Base-by-base conservation (phyloP, 768 basidiomycete genomes). In the Mrakia blollopis region DNA sequence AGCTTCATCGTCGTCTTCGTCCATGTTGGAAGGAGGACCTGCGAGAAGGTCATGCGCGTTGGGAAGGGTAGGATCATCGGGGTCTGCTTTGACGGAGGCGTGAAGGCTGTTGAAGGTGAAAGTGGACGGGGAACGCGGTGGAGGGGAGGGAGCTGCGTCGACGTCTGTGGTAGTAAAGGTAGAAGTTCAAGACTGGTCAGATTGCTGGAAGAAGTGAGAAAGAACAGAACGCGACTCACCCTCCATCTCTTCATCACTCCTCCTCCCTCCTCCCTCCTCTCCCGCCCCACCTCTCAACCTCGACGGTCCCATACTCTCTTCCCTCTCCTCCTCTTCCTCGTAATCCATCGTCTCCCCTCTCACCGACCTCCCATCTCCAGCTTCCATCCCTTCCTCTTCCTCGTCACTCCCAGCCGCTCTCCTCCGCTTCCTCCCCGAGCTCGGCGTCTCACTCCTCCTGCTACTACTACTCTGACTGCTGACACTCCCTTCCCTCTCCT, bases 71-170 rank as follows among this genome's bases (percentile, higher is more conserved):
- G 63, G 73, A 21, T 74, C 73, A 32, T 74, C 73, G 18, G 73
- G 73, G 47, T 74, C 73, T 30, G 73, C 28, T 25, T 74, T 74
- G 41, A 74, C 37, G 61, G 60, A 30, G 6, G 62, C 44, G 44
- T 44, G 3, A 13, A 44, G 44, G 44, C 14, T 13, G 44, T 44
- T 44, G 32, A 74, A 68, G 3, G 65, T 5, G 35, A 25, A n/a
- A 10, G 63, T 4, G 32, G 4, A 14, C 2, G 35, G 11, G 37
- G 39, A 41, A 41, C 39, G 39, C 2, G 47, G 47, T 50, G 37
- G 21, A 5, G 63, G 65, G n/a, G 65, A 68, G 35, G 37, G 25
- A n/a, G 65, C 65, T 35, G 65, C 65, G 65, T 68, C 65, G 37
- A 68, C 65, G 37, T 68, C 65, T 68, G 65, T 25, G 35, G 32